phyloP scores from a whole-genome alignment of 441 rosid species.

The Croton laevigatus region DNA sequence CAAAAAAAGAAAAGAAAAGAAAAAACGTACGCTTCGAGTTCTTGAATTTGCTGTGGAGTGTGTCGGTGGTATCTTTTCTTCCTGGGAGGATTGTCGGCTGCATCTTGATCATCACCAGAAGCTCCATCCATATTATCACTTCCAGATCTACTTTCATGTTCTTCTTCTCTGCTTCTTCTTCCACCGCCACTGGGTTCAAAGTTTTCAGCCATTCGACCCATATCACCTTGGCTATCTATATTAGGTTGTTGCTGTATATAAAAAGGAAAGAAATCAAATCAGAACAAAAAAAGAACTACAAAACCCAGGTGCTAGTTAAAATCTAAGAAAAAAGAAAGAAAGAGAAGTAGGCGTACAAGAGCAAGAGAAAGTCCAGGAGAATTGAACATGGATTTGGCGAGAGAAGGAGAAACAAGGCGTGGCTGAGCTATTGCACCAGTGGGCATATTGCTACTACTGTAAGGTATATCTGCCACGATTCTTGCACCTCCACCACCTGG shows the following conservation, averaged over 20 bases:
- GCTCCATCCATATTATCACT: constrained; percentile 78
- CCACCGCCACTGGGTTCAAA: constrained; percentile 42
- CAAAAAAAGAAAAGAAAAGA: neutral
- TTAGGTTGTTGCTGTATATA: constrained; percentile 59
- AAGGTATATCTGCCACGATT: constrained; percentile 60
- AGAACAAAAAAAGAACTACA: neutral
- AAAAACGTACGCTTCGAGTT: constrained; percentile 69
- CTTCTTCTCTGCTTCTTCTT: constrained; percentile 72
- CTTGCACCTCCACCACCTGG: constrained; percentile 59
- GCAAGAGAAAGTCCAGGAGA: constrained; percentile 83
- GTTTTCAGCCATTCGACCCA: constrained; percentile 51
- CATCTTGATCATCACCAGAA: constrained; percentile 80
- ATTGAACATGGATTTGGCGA: constrained; percentile 51
- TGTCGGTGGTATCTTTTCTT: constrained; percentile 93
- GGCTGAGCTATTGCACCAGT: constrained; percentile 67
- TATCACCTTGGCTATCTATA: constrained; percentile 59
- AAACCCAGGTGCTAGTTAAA: neutral
- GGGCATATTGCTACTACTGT: constrained; percentile 50
- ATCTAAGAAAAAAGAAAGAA: neutral
- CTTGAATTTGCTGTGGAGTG: constrained; percentile 89
- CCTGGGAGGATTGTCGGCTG: constrained; percentile 54
- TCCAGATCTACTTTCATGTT: constrained; percentile 87
- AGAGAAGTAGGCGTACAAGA: constrained; percentile 40
- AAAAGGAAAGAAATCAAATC: neutral
- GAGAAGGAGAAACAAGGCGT: constrained; percentile 56